Evolutionary conservation across 1,284 basidiomycete species (phyloP).

Genomic region (Rhodotorula sp.): DNA sequence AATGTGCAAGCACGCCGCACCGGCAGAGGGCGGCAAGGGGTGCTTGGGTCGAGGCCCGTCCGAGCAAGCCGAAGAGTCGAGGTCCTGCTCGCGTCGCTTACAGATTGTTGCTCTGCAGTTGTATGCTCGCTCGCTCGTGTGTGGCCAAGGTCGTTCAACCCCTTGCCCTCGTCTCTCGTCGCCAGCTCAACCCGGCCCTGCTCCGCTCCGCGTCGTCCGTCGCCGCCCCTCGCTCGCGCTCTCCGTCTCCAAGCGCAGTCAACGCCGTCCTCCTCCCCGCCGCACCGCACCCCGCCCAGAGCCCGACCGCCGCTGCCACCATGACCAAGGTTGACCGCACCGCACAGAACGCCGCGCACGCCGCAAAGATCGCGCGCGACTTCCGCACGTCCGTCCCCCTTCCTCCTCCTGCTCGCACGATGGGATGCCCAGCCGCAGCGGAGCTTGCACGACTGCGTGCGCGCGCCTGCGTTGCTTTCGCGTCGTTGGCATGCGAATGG

Average conservation of each 20-base stretch:
- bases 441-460: not conserved
- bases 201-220: not conserved
- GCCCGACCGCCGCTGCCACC: not conserved
- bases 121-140: not conserved
- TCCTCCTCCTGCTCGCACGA: not conserved
- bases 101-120: too few relatives aligned
- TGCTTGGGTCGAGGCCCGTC: too few relatives aligned
- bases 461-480: too few relatives aligned
- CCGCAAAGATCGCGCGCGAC: constrained; percentile 50
- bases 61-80: too few relatives aligned
- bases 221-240: not conserved
- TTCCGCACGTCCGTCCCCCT: constrained; percentile 53
- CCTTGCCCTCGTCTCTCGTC: not conserved
- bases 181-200: not conserved
- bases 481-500: too few relatives aligned
- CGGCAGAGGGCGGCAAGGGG: too few relatives aligned
- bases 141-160: not conserved
- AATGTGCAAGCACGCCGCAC: too few relatives aligned
- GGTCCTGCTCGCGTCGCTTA: too few relatives aligned
- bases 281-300: not conserved
- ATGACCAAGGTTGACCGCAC: constrained; percentile 23
- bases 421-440: not conserved
- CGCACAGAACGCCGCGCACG: constrained; percentile 49
- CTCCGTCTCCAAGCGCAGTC: not conserved
- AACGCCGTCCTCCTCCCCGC: not conserved